These are phyloP conservation scores for Auriscalpium orientale DNA, from an alignment of 768 basidiomycete species.

Conservation along the genomic window DNA sequence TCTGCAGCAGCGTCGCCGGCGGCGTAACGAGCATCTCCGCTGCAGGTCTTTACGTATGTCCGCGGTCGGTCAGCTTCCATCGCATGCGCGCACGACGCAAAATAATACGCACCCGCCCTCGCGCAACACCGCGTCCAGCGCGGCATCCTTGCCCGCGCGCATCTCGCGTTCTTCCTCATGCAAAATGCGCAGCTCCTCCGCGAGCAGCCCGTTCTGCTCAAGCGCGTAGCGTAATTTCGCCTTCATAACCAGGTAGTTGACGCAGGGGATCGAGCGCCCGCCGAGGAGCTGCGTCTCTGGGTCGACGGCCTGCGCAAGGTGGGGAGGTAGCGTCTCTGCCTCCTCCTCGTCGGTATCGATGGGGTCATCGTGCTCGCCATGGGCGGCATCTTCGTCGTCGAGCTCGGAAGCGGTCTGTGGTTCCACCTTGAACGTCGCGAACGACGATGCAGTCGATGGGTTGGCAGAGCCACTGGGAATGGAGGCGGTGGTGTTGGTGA, in stretches of 20 bases:
- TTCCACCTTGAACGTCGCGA: constrained; percentile 16
- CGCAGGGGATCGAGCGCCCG: constrained; percentile 62
- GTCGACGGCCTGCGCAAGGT: constrained; percentile 44
- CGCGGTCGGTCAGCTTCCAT: background rate
- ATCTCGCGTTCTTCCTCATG: constrained; percentile 36
- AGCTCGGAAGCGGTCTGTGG: constrained; percentile 4
- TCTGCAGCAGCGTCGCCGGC: constrained; percentile 4
- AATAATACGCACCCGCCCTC: constrained; percentile 11
- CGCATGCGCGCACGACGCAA: background rate
- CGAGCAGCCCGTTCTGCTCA: constrained; percentile 58
- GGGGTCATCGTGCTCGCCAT: constrained; percentile 1
- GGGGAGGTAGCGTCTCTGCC: constrained; percentile 43
- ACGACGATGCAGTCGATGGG: constrained; percentile 1
- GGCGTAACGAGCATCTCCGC: background rate
- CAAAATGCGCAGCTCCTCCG: constrained; percentile 54
- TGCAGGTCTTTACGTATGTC: background rate
- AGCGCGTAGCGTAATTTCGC: constrained; percentile 69
- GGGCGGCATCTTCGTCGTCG: background rate
- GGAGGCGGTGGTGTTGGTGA: background rate
- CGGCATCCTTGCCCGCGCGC: constrained; percentile 19
- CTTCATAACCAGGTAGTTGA: constrained; percentile 68
- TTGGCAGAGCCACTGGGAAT: constrained; percentile 19
- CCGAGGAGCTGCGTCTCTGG: constrained; percentile 54
- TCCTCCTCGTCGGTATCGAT: constrained; percentile 25
- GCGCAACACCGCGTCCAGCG: constrained; percentile 11